Percentiles rank a stretch among this genome's conserved stretches.
phyloP scores from a whole-genome alignment of 805 yeast genomes.

The Maudiozyma pseudohumilis region DNA sequence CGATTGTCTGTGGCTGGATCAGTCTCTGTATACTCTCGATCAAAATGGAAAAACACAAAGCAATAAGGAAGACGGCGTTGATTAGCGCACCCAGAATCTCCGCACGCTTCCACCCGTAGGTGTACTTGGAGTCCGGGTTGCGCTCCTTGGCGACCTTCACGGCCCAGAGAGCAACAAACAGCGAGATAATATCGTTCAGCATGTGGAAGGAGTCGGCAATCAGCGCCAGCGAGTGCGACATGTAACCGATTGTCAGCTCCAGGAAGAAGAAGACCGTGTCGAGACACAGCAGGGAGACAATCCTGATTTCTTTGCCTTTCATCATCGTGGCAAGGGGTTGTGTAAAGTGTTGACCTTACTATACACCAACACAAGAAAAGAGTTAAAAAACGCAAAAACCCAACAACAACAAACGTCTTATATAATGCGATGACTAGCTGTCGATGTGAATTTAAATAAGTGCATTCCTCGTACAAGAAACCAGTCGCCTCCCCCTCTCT shows the following conservation, averaged over 20 bases:
- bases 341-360: too few relatives aligned
- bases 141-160: conserved; percentile 77
- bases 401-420: too few relatives aligned
- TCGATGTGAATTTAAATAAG: too few relatives aligned
- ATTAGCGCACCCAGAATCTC: conserved; percentile 92
- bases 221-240: conserved; percentile 88
- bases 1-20: conserved; percentile 65
- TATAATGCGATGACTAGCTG: too few relatives aligned
- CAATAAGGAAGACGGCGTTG: conserved; percentile 86
- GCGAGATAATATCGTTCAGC: conserved; percentile 88
- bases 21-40: conserved; percentile 90
- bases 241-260: conserved; percentile 78
- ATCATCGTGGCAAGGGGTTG: conserved; percentile 3
- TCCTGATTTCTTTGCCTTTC: conserved; percentile 52
- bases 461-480: too few relatives aligned
- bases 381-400: too few relatives aligned
- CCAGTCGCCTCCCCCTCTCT: too few relatives aligned
- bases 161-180: conserved; percentile 92
- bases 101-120: conserved; percentile 97
- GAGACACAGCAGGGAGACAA: conserved; percentile 56
- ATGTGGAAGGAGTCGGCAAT: conserved; percentile 97
- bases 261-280: conserved; percentile 78
- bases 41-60: conserved; percentile 83
- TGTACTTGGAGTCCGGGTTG: conserved; percentile 78
- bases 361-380: neutral